Evolutionary conservation across 306 rosid genomes (phyloP).

Genomic region (Crataegus laevigata): DNA sequence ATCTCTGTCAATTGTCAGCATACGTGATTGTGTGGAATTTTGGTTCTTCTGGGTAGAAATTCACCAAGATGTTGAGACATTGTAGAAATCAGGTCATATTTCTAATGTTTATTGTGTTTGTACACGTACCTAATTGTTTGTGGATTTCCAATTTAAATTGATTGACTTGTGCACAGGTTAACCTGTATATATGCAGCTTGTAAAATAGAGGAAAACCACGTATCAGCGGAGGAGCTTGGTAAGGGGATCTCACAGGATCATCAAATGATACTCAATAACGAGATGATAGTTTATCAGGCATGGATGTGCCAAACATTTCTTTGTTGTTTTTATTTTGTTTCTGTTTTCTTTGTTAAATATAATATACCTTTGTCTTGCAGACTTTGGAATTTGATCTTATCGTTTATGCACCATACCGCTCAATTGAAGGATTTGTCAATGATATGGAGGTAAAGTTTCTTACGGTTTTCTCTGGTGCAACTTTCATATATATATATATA

Average conservation of each 20-base stretch:
- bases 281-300: conserved; percentile 99
- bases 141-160: neutral
- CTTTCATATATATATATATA: neutral
- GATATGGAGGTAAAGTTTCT: conserved; percentile 57
- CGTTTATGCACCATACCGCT: conserved; percentile 85
- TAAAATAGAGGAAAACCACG: conserved; percentile 97
- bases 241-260: conserved; percentile 99
- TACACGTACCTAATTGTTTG: neutral
- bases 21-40: conserved; percentile 1
- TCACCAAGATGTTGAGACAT: neutral
- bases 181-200: conserved; percentile 97
- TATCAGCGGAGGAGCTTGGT: conserved; percentile 99
- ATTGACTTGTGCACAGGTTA: conserved; percentile 48
- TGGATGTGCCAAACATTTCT: conserved; percentile 45
- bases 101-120: neutral
- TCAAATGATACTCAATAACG: conserved; percentile 97
- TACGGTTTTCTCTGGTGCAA: neutral
- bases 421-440: conserved; percentile 65
- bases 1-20: conserved; percentile 2
- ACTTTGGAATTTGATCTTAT: conserved; percentile 93
- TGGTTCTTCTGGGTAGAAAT: neutral
- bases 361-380: conserved; percentile 34
- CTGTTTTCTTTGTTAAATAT: neutral
- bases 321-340: conserved; percentile 12
- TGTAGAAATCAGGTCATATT: neutral